Evolutionary conservation across 192 early-diverging fungal species (phyloP).

Genomic region (Spizellomyces sp.): DNA sequence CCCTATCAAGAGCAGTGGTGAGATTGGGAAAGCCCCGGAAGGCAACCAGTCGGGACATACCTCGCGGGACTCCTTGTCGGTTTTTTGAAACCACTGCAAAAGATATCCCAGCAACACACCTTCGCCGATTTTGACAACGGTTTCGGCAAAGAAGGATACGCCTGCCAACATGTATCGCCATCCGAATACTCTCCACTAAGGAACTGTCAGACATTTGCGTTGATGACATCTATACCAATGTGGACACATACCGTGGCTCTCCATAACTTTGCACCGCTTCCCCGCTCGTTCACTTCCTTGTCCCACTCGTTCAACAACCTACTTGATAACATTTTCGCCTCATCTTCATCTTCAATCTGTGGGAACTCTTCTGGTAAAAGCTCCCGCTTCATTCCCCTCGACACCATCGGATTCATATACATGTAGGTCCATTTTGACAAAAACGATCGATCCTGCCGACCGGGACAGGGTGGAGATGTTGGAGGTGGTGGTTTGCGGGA

Average conservation of each 20-base stretch:
- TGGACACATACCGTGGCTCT: slow-evolving; percentile 11
- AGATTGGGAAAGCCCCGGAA: too few species aligned
- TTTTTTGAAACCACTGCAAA: slow-evolving; percentile 51
- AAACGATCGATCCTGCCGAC: slow-evolving; percentile 7
- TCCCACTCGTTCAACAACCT: slow-evolving; percentile 37
- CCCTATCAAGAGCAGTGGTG: background rate
- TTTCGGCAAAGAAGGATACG: slow-evolving; percentile 37
- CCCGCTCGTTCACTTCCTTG: slow-evolving; percentile 13
- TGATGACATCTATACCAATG: background rate
- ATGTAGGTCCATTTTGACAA: slow-evolving; percentile 30
- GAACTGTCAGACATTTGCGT: background rate
- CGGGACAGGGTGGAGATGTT: background rate
- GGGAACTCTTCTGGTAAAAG: slow-evolving; percentile 36
- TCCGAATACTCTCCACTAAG: slow-evolving; percentile 37
- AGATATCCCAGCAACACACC: slow-evolving; percentile 42
- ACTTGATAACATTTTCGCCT: slow-evolving; percentile 32
- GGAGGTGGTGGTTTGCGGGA: slow-evolving; percentile 1
- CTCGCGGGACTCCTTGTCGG: background rate
- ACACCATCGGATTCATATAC: slow-evolving; percentile 44
- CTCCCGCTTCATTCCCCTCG: slow-evolving; percentile 32
- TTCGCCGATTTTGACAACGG: slow-evolving; percentile 39
- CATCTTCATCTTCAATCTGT: slow-evolving; percentile 38
- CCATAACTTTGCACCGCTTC: slow-evolving; percentile 28
- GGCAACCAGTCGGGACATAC: too few species aligned
- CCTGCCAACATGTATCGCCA: slow-evolving; percentile 23